Evolutionary conservation across 1,284 basidiomycete genomes (phyloP).

Genomic region (Pseudozyma pruni): DNA sequence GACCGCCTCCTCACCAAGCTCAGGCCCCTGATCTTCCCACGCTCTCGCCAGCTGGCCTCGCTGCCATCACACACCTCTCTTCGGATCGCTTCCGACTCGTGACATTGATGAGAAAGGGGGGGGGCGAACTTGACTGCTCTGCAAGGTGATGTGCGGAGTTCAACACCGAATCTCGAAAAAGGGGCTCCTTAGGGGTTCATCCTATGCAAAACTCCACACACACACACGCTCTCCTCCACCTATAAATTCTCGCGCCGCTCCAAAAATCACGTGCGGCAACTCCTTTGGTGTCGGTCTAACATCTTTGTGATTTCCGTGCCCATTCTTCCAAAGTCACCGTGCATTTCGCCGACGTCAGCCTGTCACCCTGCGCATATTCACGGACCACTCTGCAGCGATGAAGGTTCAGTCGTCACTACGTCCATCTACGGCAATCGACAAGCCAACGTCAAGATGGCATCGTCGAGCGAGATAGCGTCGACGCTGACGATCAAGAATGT

Average conservation of each 20-base stretch:
- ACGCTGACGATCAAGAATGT: constrained; percentile 16
- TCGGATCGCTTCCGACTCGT: too few relatives aligned
- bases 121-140: too few relatives aligned
- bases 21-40: too few relatives aligned
- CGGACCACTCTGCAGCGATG: too few relatives aligned
- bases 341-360: constrained; percentile 15
- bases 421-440: background rate
- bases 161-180: background rate
- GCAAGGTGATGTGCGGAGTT: too few relatives aligned
- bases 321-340: background rate
- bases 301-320: background rate
- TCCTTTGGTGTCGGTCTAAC: constrained; percentile 1
- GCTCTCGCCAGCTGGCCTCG: too few relatives aligned
- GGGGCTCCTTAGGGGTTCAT: constrained; percentile 27
- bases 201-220: constrained; percentile 21
- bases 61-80: too few relatives aligned
- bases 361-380: constrained; percentile 5
- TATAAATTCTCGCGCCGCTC: constrained; percentile 16
- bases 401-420: background rate
- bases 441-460: background rate
- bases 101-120: too few relatives aligned
- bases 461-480: background rate
- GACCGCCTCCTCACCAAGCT: too few relatives aligned
- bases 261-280: constrained; percentile 18
- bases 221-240: constrained; percentile 2